Evolutionary conservation across 139 green algal genomes (phyloP), one percentile per base, ranked within the genome.

Genomic region (Chlamydomonas asymmetrica): DNA sequence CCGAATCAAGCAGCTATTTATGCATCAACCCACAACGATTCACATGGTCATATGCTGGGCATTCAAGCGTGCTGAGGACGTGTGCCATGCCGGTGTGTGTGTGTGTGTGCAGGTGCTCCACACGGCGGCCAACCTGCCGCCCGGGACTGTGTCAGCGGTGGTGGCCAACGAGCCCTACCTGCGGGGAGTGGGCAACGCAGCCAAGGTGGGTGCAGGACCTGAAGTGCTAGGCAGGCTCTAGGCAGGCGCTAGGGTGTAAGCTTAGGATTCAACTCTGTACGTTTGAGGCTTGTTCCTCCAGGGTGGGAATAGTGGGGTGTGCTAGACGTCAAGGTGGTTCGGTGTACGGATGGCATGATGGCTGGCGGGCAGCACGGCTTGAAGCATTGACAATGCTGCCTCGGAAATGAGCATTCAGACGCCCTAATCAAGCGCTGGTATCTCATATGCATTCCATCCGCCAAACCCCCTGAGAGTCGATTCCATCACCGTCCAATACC

Each of bases 131-230:
- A 10, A 10, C 45, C 45, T 52, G 10, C 45, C 45, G 10, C 45
- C 45, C 10, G 10, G 16, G n/a, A 32, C 32, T 8, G 63, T 82
- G 5, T 37, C 35, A 27, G 62, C 57, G 1, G 69, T 82, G 27
- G 68, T 82, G 50, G 69, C 76, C 31, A 82, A 82, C 41, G 76
- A 78, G 66, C 76, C 76, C 3, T 82, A 74, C 61, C 62, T 82
- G 54, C 45, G 34, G 13, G 75, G 65, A 2, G 66, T 64, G 18
- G 35, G 40, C 20, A 71, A 70, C 29, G 57, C 76, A 4, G 22
- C 41, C 10, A 71, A 75, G 74, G 74, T 71, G 4, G 45, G 45
- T 16, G 45, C 10, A 10, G 10, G 45, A 52, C 45, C 45, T 52
- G 45, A 10, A 52, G 45, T 16, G 45, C 10, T 16, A 52, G 45